Evolutionary conservation across 2,329 filamentous ascomycete genomes (phyloP).

Genomic region (Aspergillus sp.): DNA sequence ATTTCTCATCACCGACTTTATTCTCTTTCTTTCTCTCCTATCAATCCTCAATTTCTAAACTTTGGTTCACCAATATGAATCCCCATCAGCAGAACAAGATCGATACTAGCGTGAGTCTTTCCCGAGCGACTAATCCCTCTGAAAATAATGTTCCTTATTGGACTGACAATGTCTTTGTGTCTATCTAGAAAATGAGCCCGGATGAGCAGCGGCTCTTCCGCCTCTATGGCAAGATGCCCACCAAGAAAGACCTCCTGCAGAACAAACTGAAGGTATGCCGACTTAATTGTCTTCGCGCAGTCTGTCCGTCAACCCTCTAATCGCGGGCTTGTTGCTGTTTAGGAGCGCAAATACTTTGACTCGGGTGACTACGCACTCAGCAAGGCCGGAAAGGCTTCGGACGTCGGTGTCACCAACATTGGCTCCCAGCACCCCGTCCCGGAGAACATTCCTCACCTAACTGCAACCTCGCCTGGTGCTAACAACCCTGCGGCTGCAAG

Average conservation of each 20-base stretch:
- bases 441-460: constrained; percentile 90
- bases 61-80: constrained; percentile 67
- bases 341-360: constrained; percentile 98
- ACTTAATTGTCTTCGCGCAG: background rate
- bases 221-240: constrained; percentile 96
- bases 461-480: constrained; percentile 59
- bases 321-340: background rate
- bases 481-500: constrained; percentile 36
- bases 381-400: constrained; percentile 94
- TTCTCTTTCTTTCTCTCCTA: background rate
- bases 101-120: constrained; percentile 79
- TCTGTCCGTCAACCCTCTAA: constrained; percentile 1
- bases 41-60: background rate
- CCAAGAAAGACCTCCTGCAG: constrained; percentile 92
- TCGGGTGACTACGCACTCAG: constrained; percentile 94
- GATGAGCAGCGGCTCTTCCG: constrained; percentile 97
- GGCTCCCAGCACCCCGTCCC: constrained; percentile 93
- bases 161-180: constrained; percentile 14
- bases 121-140: background rate
- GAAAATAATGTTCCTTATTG: background rate
- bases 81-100: constrained; percentile 98
- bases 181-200: constrained; percentile 74
- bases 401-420: constrained; percentile 89
- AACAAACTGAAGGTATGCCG: constrained; percentile 82
- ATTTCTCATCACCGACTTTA: constrained; percentile 2